Percentiles rank a stretch among this genome's conserved stretches.
Conservation (phyloP, 768 basidiomycete species). For the Neoboletus magnificus region DNA sequence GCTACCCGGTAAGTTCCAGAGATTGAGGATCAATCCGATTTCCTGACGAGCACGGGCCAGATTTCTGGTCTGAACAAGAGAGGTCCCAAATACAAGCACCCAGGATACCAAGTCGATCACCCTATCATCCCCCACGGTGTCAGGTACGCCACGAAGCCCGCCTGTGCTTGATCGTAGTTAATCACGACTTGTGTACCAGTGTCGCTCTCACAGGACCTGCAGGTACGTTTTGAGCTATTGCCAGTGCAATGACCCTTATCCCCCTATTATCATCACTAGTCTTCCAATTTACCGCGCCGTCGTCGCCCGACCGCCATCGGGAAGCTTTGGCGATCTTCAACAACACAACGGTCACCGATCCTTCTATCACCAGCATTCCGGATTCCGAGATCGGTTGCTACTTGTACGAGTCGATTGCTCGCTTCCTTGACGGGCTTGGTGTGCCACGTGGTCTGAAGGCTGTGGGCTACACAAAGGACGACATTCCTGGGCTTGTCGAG, state of each 20-base stretch:
- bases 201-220: slow-evolving; percentile 91
- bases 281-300: slow-evolving; percentile 94
- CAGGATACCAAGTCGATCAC: slow-evolving; percentile 79
- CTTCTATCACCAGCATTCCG: slow-evolving; percentile 67
- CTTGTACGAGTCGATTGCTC: slow-evolving; percentile 81
- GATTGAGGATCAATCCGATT: neutral
- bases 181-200: slow-evolving; percentile 32
- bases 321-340: slow-evolving; percentile 85
- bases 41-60: slow-evolving; percentile 35
- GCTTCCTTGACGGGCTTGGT: slow-evolving; percentile 81
- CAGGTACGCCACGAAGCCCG: slow-evolving; percentile 40
- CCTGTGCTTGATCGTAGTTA: neutral
- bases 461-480: slow-evolving; percentile 66
- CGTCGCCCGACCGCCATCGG: slow-evolving; percentile 87
- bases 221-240: slow-evolving; percentile 37
- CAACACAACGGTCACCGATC: slow-evolving; percentile 58
- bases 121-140: slow-evolving; percentile 95
- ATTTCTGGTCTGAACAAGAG: slow-evolving; percentile 94
- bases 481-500: slow-evolving; percentile 75
- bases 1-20: slow-evolving; percentile 62
- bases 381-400: slow-evolving; percentile 77
- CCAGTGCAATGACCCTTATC: neutral
- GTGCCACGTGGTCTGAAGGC: slow-evolving; percentile 85
- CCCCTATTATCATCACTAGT: slow-evolving; percentile 40
- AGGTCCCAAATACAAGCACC: slow-evolving; percentile 87